phyloP scores from a whole-genome alignment of 2,329 filamentous ascomycete species.

The Pseudocercospora crystallina region DNA sequence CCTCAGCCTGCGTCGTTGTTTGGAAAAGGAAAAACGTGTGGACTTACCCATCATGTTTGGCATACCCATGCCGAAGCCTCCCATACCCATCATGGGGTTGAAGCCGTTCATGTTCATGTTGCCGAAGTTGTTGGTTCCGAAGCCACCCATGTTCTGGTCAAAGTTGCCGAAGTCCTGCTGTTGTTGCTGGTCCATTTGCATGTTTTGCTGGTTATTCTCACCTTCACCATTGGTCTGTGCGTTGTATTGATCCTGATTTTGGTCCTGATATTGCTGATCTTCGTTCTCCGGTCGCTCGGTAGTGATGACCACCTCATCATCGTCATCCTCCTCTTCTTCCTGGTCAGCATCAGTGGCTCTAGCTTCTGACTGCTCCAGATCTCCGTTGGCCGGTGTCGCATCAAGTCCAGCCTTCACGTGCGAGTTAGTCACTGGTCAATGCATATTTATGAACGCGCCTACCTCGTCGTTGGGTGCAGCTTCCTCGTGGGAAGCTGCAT shows the following conservation, averaged over 20 bases:
- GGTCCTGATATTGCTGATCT: slow-evolving; percentile 18
- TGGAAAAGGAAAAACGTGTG: slow-evolving; percentile 4
- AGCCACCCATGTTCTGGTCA: slow-evolving; percentile 24
- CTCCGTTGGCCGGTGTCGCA: slow-evolving; percentile 5
- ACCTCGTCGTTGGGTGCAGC: slow-evolving; percentile 10
- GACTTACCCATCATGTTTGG: slow-evolving; percentile 78
- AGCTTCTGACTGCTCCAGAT: neutral
- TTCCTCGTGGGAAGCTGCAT: slow-evolving; percentile 5
- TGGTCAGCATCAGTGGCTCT: slow-evolving; percentile 20
- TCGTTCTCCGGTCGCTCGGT: slow-evolving; percentile 30
- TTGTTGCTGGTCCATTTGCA: slow-evolving; percentile 23
- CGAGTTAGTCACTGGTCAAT: too few species aligned
- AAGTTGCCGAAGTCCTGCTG: slow-evolving; percentile 26
- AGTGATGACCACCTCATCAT: slow-evolving; percentile 33
- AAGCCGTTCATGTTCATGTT: slow-evolving; percentile 55
- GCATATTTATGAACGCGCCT: neutral
- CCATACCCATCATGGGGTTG: slow-evolving; percentile 65
- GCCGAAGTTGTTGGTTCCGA: slow-evolving; percentile 22
- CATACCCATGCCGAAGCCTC: slow-evolving; percentile 48
- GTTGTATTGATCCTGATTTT: slow-evolving; percentile 15
- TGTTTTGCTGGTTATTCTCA: slow-evolving; percentile 15
- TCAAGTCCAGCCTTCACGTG: neutral
- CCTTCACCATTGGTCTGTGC: slow-evolving; percentile 14
- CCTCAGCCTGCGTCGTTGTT: slow-evolving; percentile 30
- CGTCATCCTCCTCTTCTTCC: slow-evolving; percentile 26